These are phyloP conservation scores for Heterobasidion annosum DNA, from an alignment of 1,284 basidiomycete genomes.

Conservation along the genomic window DNA sequence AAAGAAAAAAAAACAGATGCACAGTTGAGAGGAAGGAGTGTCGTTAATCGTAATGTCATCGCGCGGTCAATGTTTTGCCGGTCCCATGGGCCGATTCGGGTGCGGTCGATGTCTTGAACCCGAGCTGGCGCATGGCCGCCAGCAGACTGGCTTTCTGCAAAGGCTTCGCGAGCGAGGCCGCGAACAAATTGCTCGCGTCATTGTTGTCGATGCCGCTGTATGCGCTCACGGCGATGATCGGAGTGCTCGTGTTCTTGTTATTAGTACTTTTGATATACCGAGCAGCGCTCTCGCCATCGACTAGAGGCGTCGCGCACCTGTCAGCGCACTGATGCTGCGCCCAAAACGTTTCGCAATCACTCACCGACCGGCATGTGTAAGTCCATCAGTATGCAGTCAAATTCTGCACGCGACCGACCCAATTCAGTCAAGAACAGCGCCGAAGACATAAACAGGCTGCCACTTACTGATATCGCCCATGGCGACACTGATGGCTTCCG, in stretches of 20 bases:
- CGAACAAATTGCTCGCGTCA: slow-evolving; percentile 72
- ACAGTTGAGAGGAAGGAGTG: neutral
- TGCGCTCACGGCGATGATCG: slow-evolving; percentile 87
- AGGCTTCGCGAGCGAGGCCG: slow-evolving; percentile 82
- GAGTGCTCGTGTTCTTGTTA: slow-evolving; percentile 81
- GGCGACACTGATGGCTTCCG: slow-evolving; percentile 92
- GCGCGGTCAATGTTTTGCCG: slow-evolving; percentile 13
- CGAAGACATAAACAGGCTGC: neutral
- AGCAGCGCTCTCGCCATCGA: slow-evolving; percentile 88
- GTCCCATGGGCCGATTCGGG: slow-evolving; percentile 28
- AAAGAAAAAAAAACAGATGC: slow-evolving; percentile 1
- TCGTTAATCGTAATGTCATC: slow-evolving; percentile 6
- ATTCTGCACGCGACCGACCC: slow-evolving; percentile 41
- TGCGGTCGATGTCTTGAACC: slow-evolving; percentile 81
- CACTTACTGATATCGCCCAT: slow-evolving; percentile 92
- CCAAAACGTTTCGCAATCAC: slow-evolving; percentile 20
- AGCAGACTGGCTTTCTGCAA: slow-evolving; percentile 81
- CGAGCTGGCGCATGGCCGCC: slow-evolving; percentile 72
- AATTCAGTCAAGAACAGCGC: slow-evolving; percentile 12
- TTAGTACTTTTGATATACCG: slow-evolving; percentile 93
- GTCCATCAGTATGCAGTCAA: slow-evolving; percentile 86
- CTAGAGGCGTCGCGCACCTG: slow-evolving; percentile 27
- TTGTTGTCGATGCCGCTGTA: slow-evolving; percentile 63
- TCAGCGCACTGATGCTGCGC: neutral
- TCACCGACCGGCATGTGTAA: slow-evolving; percentile 82